Evolutionary conservation across 176 grass and related monocot species (phyloP).

Genomic region (maize (Zea mays)): DNA sequence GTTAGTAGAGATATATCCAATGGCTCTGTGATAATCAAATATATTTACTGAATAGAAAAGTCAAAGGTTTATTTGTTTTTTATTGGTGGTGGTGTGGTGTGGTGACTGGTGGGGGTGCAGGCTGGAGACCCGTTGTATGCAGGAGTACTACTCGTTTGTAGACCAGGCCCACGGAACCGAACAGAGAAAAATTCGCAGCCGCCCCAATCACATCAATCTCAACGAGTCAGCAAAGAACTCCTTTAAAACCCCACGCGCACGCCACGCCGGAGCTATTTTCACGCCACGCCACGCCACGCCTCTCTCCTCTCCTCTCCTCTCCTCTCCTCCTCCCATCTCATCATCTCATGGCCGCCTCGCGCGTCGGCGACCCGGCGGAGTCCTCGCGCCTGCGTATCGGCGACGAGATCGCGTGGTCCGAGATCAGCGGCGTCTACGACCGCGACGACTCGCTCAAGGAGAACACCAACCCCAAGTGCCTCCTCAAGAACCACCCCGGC

Average conservation of each 20-base stretch:
- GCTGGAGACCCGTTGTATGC: too few relatives aligned
- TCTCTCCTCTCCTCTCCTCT: background rate
- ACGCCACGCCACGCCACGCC: background rate
- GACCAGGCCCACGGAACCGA: background rate
- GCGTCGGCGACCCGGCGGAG: constrained; percentile 39
- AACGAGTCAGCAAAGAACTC: background rate
- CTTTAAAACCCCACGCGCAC: constrained; percentile 29
- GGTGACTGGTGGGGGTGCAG: too few relatives aligned
- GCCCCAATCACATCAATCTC: background rate
- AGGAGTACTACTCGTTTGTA: background rate
- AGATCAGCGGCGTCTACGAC: constrained; percentile 61
- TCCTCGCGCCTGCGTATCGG: constrained; percentile 39
- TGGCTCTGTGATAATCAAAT: too few relatives aligned
- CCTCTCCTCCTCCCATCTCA: background rate
- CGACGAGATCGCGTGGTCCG: constrained; percentile 66
- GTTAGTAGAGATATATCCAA: too few relatives aligned
- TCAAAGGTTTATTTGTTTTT: background rate
- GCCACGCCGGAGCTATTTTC: background rate
- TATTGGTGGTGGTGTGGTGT: too few relatives aligned
- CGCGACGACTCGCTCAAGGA: constrained; percentile 89
- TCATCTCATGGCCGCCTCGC: constrained; percentile 17
- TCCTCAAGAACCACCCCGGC: constrained; percentile 29
- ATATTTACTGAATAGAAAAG: background rate
- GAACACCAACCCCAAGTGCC: constrained; percentile 88
- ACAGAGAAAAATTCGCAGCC: background rate